Conservation (phyloP, 208 protist genomes). For the Porcisia hertigi region DNA sequence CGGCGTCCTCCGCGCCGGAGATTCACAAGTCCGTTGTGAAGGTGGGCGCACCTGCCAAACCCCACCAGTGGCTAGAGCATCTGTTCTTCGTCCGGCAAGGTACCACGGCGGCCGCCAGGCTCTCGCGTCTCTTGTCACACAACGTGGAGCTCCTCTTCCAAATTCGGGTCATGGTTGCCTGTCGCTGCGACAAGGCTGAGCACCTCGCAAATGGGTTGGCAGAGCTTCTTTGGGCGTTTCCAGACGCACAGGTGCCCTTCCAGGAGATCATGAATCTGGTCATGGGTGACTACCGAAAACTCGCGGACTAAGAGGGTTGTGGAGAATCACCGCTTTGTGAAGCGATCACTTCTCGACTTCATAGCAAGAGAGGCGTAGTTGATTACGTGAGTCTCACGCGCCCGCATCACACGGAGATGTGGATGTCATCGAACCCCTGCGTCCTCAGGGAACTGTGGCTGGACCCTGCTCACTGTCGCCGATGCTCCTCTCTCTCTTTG, state of each 20-base stretch:
- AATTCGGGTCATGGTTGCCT: constrained; percentile 27
- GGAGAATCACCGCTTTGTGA: neutral
- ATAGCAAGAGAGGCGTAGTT: neutral
- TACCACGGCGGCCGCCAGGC: neutral
- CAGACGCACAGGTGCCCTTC: constrained; percentile 7
- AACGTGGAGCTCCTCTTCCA: constrained; percentile 17
- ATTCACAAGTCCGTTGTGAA: neutral
- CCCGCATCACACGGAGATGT: neutral
- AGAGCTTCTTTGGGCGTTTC: constrained; percentile 11
- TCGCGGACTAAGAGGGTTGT: constrained; percentile 1
- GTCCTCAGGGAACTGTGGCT: too few relatives aligned
- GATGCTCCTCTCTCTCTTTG: neutral
- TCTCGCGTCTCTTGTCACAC: constrained; percentile 11
- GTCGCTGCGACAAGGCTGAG: constrained; percentile 10
- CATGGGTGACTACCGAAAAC: constrained; percentile 9
- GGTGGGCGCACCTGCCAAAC: constrained; percentile 2
- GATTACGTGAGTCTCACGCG: neutral
- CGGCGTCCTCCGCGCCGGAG: neutral
- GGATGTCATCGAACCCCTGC: neutral
- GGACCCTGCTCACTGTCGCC: neutral
- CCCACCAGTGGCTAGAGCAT: constrained; percentile 9
- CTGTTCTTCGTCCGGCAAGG: constrained; percentile 18
- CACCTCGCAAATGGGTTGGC: constrained; percentile 7
- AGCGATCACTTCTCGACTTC: neutral
- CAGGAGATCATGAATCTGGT: constrained; percentile 11